Base-by-base conservation (phyloP, 257 asterid genomes). In the Fraxinus cuspidata region DNA sequence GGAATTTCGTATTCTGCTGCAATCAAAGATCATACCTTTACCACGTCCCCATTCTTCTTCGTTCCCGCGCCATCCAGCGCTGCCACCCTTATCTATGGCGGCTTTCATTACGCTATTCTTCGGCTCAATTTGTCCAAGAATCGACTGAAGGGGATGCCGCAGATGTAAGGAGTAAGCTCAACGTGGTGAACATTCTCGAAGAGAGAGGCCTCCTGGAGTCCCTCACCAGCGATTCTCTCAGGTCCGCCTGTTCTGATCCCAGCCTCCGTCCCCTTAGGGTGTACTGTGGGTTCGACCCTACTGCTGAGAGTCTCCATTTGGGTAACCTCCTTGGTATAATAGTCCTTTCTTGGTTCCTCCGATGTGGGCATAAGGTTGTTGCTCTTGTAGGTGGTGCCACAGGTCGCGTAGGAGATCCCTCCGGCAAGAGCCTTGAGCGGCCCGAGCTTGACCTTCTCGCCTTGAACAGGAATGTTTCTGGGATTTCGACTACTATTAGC, bases 231-330 rank as follows among this genome's bases (percentile, higher is more conserved):
- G 92, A 91, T 53, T 72, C 82, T 69, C 89, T 92, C 73, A 83
- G 88, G 44, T 68, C 84, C 11, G 58, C 74, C 32, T 82, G 83
- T 49, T 70, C 83, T 72, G 83, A 79, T 64, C 18, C 86, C 65
- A 76, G 15, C 71, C 75, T 23, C 78, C 81, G 86, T 44, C 89
- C 89, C 5, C 88, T 90, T 35, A 83, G 87, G 66, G 97, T 84
- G 72, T 92, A 94, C 84, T 94, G 99, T 34, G 99, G 99, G 38
- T 94, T 94, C 77, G 99, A 94, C 88, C 99, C 99, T 31, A 94
- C 99, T 64, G 97, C 97, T 7, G 96, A 92, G 63, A 87, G 92
- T 76, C 97, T 94, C 82, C 97, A 94, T 81, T 89, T 94, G 0
- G 99, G 99, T 1, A 94, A 94, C 81, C 97, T 94, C 21, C 84